Percentiles rank a stretch among this genome's conserved stretches.
Evolutionary conservation across 2,329 filamentous ascomycete genomes (phyloP).

Genomic region (Arthrinium phaeospermum): DNA sequence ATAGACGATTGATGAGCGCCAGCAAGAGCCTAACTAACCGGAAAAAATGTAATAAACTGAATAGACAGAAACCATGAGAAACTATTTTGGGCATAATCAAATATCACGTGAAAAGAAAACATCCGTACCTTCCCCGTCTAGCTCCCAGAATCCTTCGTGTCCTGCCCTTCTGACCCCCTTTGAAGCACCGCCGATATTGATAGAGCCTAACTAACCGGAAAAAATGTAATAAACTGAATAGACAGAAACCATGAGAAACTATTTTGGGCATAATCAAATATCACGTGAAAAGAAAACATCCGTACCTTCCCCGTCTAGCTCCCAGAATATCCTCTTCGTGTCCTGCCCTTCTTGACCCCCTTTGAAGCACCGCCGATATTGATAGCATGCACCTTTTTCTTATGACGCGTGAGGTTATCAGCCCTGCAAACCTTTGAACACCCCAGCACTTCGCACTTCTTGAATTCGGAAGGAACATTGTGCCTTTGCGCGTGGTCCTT

Average conservation of each 20-base stretch:
- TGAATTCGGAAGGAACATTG: background rate
- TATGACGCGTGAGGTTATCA: background rate
- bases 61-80: too few species aligned
- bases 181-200: background rate
- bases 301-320: background rate
- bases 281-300: background rate
- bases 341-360: background rate
- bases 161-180: background rate
- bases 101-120: background rate
- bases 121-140: background rate
- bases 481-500: background rate
- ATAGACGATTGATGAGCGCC: too few species aligned
- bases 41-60: too few species aligned
- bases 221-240: too few species aligned
- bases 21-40: too few species aligned
- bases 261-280: background rate
- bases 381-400: background rate
- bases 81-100: background rate
- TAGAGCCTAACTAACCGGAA: too few species aligned
- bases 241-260: too few species aligned
- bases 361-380: background rate
- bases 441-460: background rate
- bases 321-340: background rate
- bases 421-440: background rate
- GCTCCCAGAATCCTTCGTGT: background rate